Evolutionary conservation across 257 asterid genomes (phyloP), one percentile per base, ranked within the genome.

Genomic region (Nicotiana noctiflora): DNA sequence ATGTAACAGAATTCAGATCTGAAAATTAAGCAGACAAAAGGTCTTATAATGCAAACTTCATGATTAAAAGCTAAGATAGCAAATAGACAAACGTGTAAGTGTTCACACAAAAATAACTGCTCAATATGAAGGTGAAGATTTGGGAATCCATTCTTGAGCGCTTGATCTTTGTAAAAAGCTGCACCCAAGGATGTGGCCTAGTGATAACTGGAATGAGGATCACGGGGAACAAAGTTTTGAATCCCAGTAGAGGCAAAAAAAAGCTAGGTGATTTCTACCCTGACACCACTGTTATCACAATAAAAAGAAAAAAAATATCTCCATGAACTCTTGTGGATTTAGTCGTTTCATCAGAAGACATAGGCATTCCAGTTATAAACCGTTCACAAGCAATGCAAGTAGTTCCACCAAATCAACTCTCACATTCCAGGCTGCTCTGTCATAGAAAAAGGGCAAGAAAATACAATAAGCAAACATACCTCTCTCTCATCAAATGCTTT

Each of bases 401-500:
- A 31, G 67, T 44, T 11, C 52, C 6, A 55, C 6, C 74, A 40
- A 40, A 40, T 57, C 52, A 29, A 60, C 60, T 34, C 9, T n/a
- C 37, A 29, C 21, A 78, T 61, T n/a, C 10, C 37, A 67, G 37
- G 53, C 4, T n/a, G 55, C 55, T 49, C 55, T 49, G 6, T 49
- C 55, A 49, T 66, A 32, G 23, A 32, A 21, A 37, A 67, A 19
- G n/a, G 32, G 56, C 10, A 27, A 62, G 27, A 27, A 21, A 25
- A 29, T 8, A 25, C 18, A 62, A 62, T 27, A 62, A 10, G 68
- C 51, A 53, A 19, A 15, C 4, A 10, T 86, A 92, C 98, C 97
- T 92, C 91, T 82, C 85, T 91, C 68, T 75, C 81, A 79, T 91
- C 89, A 85, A 91, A 94, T 72, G 56, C 84, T 86, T 86, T 85